These are phyloP conservation scores for Linaria vulgaris DNA, from an alignment of 257 asterid species.

Conservation along the genomic window DNA sequence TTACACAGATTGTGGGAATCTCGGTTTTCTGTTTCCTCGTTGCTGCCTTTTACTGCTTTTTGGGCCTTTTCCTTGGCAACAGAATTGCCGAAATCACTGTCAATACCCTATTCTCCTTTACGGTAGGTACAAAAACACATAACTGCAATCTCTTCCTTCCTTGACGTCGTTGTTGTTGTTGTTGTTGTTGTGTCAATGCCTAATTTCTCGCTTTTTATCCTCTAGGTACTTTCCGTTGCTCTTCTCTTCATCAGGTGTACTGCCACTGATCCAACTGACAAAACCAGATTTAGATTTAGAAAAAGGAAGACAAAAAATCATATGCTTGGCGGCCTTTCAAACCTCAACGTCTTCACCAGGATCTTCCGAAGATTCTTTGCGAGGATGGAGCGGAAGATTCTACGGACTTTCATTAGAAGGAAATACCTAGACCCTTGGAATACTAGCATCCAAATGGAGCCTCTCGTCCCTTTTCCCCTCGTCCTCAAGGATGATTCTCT, in stretches of 20 bases:
- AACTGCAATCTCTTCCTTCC: neutral
- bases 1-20: conserved; percentile 88
- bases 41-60: conserved; percentile 71
- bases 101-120: conserved; percentile 53
- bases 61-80: conserved; percentile 78
- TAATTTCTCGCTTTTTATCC: neutral
- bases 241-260: conserved; percentile 75
- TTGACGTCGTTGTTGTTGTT: no score
- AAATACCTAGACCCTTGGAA: conserved; percentile 77
- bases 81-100: conserved; percentile 60
- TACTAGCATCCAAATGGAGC: conserved; percentile 50
- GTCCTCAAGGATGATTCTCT: conserved; percentile 61
- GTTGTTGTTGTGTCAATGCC: neutral
- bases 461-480: conserved; percentile 70
- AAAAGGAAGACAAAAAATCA: conserved; percentile 45
- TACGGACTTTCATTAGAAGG: conserved; percentile 74
- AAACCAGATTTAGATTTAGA: conserved; percentile 57
- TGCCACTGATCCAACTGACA: conserved; percentile 83
- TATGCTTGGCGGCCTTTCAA: conserved; percentile 30
- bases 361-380: conserved; percentile 56
- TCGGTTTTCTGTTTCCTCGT: conserved; percentile 67
- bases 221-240: conserved; percentile 68
- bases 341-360: conserved; percentile 44
- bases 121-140: no score
- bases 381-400: conserved; percentile 73